Base-by-base conservation (phyloP, 352 stramenopile genomes). In the Pythium coloratum region DNA sequence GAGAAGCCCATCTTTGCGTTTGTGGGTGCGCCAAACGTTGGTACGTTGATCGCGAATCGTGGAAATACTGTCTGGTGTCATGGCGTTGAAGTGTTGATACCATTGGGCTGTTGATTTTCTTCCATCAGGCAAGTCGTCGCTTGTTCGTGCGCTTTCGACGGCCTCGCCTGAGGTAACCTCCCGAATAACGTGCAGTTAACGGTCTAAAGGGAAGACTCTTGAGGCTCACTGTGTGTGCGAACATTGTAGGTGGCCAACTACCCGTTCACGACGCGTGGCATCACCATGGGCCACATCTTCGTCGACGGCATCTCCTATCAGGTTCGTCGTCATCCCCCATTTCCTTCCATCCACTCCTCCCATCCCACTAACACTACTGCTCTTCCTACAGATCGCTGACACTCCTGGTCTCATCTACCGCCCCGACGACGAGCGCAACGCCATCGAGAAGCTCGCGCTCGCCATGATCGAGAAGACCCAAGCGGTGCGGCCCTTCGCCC, bases 231-330 rank as follows among this genome's bases (percentile, higher is more conserved):
- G 49, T 6, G 18, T 18, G 3, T 54, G 9, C n/a, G 20, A 24
- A 24, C 20, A 24, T 24, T 20, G 8, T 55, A 95, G 86, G 83
- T 95, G 42, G 86, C 88, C 12, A 96, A 96, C 59, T 96, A 96
- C 34, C 88, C 88, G 36, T 96, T 96, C 66, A 96, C 88, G 33
- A 96, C 88, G 14, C 81, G 88, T 20, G 88, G 86, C 38, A 94
- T 96, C 56, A 94, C 88, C 8, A 94, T 96, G 81, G 88, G 88
- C 3, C 88, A 96, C 60, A 89, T 96, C 60, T 95, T 91, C 63
- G 83, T 94, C 28, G 76, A 94, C 40, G 86, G 86, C 42, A 79
- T 87, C 51, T 88, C 88, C 18, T 94, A 91, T 55, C 88, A 95
- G 81, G 86, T 88, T 14, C 62, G 59, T 26, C 62, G 5, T 24